Conservation (phyloP, 2,329 filamentous ascomycete genomes). For the Paracoccidioides lutzii region DNA sequence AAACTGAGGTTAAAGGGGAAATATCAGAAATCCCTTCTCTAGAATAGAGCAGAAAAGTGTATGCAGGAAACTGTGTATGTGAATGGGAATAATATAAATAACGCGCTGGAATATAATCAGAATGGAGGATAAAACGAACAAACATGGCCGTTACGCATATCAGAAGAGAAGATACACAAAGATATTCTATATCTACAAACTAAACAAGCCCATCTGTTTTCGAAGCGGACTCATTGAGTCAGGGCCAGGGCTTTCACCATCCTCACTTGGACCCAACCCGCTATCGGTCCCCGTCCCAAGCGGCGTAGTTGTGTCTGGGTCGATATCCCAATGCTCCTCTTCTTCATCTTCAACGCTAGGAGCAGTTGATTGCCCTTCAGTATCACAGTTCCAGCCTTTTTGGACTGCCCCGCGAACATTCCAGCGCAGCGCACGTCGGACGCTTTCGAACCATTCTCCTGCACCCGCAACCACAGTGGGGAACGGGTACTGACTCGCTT, state of each 20-base stretch:
- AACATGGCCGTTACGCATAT: background rate
- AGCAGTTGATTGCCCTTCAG: conserved; percentile 11
- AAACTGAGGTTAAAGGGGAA: too few species aligned
- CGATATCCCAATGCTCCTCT: conserved; percentile 73
- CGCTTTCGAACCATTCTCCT: conserved; percentile 93
- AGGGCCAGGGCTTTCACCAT: conserved; percentile 43
- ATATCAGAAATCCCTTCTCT: too few species aligned
- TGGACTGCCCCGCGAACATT: conserved; percentile 86
- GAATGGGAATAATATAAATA: too few species aligned
- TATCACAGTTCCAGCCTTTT: conserved; percentile 57
- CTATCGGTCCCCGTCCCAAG: conserved; percentile 29
- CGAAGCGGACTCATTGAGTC: conserved; percentile 52
- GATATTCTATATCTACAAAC: conserved; percentile 34
- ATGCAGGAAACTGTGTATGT: too few species aligned
- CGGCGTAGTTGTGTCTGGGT: conserved; percentile 51
- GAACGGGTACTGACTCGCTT: conserved; percentile 92
- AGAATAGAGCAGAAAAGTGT: too few species aligned
- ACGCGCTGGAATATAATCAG: too few species aligned
- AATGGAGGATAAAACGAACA: too few species aligned
- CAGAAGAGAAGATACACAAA: background rate
- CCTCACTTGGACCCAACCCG: conserved; percentile 49
- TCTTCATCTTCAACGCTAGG: conserved; percentile 36
- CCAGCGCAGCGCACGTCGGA: conserved; percentile 84
- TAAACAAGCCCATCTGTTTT: conserved; percentile 61
- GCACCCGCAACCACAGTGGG: conserved; percentile 84